Evolutionary conservation across 2,329 filamentous ascomycete species (phyloP), one percentile per base, ranked within the genome.

Genomic region (Fusarium buxicola): DNA sequence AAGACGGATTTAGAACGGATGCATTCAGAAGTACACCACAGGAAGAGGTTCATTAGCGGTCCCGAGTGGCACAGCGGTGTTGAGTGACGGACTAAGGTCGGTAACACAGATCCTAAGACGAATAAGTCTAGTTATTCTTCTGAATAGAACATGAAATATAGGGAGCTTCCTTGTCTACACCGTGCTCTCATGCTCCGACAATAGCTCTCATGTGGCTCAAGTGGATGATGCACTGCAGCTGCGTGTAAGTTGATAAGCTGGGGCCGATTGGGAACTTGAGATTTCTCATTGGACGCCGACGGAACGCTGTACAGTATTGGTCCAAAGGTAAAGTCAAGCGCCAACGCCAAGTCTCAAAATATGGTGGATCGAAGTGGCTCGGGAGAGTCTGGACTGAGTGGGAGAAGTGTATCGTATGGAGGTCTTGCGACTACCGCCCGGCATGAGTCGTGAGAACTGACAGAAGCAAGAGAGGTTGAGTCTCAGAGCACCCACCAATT

Each of bases 291-390:
- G 44, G 44, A n/a, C 31, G 34, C n/a, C 16, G n/a, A n/a, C n/a
- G n/a, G n/a, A n/a, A n/a, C n/a, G n/a, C n/a, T n/a, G n/a, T n/a
- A n/a, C n/a, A n/a, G n/a, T n/a, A n/a, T n/a, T n/a, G n/a, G n/a
- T n/a, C n/a, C n/a, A n/a, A n/a, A n/a, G n/a, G n/a, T 15, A 25
- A 47, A 47, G 44, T 47, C 44, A 47, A 47, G 44, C 44, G 44
- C 44, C 44, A 27, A 36, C 32, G 30, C 44, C 44, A 47, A 34
- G 44, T 47, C 44, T 47, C 44, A 15, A 47, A 35, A 36, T 47
- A 21, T 31, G 32, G 44, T 28, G 30, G 44, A 47, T 47, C 30
- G 21, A 21, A 9, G 31, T 34, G 12, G 31, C 31, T 13, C n/a
- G 31, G n/a, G 31, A 34, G 31, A 13, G 21, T 21, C 21, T 34